These are phyloP conservation scores for Leavenworthia alabamica DNA, from an alignment of 345 rosid genomes.

Conservation along the genomic window DNA sequence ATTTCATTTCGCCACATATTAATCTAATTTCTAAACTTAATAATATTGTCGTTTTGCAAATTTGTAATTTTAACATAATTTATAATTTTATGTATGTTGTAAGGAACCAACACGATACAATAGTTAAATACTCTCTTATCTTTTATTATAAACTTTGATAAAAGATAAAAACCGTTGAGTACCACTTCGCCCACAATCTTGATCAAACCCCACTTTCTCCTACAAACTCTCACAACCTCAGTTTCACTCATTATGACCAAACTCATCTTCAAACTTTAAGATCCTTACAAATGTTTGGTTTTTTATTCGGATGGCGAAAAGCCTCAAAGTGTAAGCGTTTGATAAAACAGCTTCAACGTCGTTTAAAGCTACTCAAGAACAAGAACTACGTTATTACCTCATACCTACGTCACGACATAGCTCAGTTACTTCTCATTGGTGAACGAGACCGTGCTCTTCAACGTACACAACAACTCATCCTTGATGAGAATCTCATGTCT, in stretches of 20 bases:
- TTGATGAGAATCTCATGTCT: conserved; percentile 42
- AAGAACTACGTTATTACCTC: conserved; percentile 49
- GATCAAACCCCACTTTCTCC: conserved; percentile 15
- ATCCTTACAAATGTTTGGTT: conserved; percentile 42
- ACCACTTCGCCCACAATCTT: conserved; percentile 12
- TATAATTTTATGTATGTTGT: background rate
- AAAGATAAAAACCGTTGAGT: conserved; percentile 1
- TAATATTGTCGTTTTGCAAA: too few relatives aligned
- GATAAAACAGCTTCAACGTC: conserved; percentile 47
- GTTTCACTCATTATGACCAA: background rate
- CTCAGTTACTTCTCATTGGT: conserved; percentile 56
- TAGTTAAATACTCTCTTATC: background rate
- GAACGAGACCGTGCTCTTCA: conserved; percentile 42
- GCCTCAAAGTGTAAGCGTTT: conserved; percentile 68
- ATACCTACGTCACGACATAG: conserved; percentile 56
- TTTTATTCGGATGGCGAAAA: conserved; percentile 73
- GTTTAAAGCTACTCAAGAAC: conserved; percentile 55
- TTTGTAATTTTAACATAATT: too few relatives aligned
- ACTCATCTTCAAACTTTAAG: background rate
- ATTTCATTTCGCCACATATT: too few relatives aligned
- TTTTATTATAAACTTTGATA: background rate
- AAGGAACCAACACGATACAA: background rate
- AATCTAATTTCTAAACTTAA: too few relatives aligned
- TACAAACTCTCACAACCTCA: conserved; percentile 17
- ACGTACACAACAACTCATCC: conserved; percentile 53